Conservation (phyloP, 768 basidiomycete species). For the Xerocomus brunneocitrinus region DNA sequence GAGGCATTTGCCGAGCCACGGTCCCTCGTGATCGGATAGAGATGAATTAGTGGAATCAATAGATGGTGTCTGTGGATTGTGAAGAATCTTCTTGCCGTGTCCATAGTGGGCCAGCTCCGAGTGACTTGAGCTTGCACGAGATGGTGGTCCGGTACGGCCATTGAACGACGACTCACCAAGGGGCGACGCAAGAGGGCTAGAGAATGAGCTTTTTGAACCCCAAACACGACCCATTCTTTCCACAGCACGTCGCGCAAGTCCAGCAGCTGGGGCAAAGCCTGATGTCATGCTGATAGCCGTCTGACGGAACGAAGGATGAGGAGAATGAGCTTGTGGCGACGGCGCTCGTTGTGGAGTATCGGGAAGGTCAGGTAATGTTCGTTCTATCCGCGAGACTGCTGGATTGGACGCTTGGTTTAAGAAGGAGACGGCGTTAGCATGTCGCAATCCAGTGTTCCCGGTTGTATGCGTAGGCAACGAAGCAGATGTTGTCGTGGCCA, state of each 20-base stretch:
- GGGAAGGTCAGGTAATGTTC: slow-evolving; percentile 30
- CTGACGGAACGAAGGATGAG: slow-evolving; percentile 44
- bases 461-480: slow-evolving; percentile 17
- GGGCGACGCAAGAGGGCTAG: slow-evolving; percentile 43
- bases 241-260: slow-evolving; percentile 70
- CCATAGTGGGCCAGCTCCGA: slow-evolving; percentile 25
- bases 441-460: slow-evolving; percentile 28
- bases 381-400: slow-evolving; percentile 24
- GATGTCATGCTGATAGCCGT: slow-evolving; percentile 72
- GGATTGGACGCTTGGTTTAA: slow-evolving; percentile 26
- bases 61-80: slow-evolving; percentile 60
- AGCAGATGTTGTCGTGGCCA: slow-evolving; percentile 41
- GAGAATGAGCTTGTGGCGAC: slow-evolving; percentile 7
- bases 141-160: slow-evolving; percentile 30
- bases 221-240: slow-evolving; percentile 71
- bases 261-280: slow-evolving; percentile 66
- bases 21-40: slow-evolving; percentile 45
- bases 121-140: slow-evolving; percentile 39
- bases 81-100: slow-evolving; percentile 37
- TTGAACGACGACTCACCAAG: slow-evolving; percentile 39
- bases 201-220: slow-evolving; percentile 39
- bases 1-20: slow-evolving; percentile 50
- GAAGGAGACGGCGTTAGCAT: slow-evolving; percentile 13
- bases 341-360: slow-evolving; percentile 13
- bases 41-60: slow-evolving; percentile 49